Evolutionary conservation across 1,139 yeast genomes (phyloP).

Genomic region (Suhomyces atakaporum): DNA sequence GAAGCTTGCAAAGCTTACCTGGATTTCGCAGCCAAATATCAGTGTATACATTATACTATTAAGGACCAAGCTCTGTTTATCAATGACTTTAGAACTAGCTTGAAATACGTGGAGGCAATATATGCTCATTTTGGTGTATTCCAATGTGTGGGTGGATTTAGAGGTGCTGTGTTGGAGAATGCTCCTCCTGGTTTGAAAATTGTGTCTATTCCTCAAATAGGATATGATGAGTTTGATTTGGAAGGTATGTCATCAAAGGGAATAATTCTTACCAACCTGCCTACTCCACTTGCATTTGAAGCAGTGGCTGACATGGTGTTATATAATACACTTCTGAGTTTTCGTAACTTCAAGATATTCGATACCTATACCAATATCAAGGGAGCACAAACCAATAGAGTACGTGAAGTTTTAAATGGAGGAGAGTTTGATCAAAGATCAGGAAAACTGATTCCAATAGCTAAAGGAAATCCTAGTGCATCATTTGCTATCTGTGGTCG

Average conservation of each 20-base stretch:
- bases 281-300: slow-evolving; percentile 25
- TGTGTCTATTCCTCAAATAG: slow-evolving; percentile 26
- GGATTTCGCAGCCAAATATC: slow-evolving; percentile 40
- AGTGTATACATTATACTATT: slow-evolving; percentile 45
- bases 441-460: slow-evolving; percentile 12
- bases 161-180: slow-evolving; percentile 18
- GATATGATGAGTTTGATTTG: slow-evolving; percentile 23
- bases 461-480: slow-evolving; percentile 9
- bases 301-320: slow-evolving; percentile 29
- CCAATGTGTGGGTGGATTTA: slow-evolving; percentile 22
- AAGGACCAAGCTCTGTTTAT: slow-evolving; percentile 44
- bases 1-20: slow-evolving; percentile 37
- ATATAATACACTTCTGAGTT: slow-evolving; percentile 24
- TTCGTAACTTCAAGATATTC: slow-evolving; percentile 24
- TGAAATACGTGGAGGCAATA: slow-evolving; percentile 23
- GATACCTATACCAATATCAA: slow-evolving; percentile 14
- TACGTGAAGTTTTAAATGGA: slow-evolving; percentile 17
- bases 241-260: slow-evolving; percentile 21
- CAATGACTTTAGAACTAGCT: slow-evolving; percentile 18
- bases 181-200: slow-evolving; percentile 22
- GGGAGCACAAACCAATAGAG: slow-evolving; percentile 13
- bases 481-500: slow-evolving; percentile 18
- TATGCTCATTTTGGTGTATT: slow-evolving; percentile 28
- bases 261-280: slow-evolving; percentile 24
- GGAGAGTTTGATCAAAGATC: slow-evolving; percentile 18